These are phyloP conservation scores for Fusarium begoniae DNA, from an alignment of 2,329 filamentous ascomycete genomes.

Conservation along the genomic window DNA sequence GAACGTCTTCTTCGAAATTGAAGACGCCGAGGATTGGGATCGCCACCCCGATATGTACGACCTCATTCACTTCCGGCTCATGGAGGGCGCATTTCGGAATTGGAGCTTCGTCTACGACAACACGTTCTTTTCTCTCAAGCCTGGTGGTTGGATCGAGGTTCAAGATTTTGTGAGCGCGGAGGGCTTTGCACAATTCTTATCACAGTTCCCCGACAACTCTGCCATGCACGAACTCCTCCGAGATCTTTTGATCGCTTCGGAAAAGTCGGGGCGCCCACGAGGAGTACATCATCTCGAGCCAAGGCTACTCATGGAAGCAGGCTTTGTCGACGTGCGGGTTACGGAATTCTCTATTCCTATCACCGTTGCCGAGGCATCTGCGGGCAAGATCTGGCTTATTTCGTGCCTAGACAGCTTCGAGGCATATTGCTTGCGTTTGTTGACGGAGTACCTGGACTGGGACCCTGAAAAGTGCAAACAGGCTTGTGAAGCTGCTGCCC, in stretches of 20 bases:
- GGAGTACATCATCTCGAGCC: constrained; percentile 58
- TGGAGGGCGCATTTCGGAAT: constrained; percentile 65
- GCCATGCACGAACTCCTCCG: constrained; percentile 53
- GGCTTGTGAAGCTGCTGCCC: constrained; percentile 57
- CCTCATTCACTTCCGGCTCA: constrained; percentile 64
- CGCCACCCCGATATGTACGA: constrained; percentile 62
- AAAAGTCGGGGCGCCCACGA: constrained; percentile 55
- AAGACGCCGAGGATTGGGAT: constrained; percentile 69
- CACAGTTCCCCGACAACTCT: constrained; percentile 54
- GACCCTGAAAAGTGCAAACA: constrained; percentile 58
- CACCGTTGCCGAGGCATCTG: constrained; percentile 54
- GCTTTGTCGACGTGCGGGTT: constrained; percentile 61
- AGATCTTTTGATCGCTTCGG: constrained; percentile 56
- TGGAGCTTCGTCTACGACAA: constrained; percentile 65
- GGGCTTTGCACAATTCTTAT: constrained; percentile 44
- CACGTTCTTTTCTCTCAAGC: constrained; percentile 62
- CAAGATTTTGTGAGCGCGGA: constrained; percentile 62
- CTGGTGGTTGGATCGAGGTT: constrained; percentile 67
- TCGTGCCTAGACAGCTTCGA: constrained; percentile 62
- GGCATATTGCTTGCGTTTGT: constrained; percentile 57
- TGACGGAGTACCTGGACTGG: constrained; percentile 65
- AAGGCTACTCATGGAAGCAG: constrained; percentile 55
- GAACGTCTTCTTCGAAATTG: constrained; percentile 68
- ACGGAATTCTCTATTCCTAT: constrained; percentile 61
- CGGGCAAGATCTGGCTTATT: constrained; percentile 64